Evolutionary conservation across 768 basidiomycete genomes (phyloP), one percentile per base, ranked within the genome.

Genomic region (Lactarius evosmus): DNA sequence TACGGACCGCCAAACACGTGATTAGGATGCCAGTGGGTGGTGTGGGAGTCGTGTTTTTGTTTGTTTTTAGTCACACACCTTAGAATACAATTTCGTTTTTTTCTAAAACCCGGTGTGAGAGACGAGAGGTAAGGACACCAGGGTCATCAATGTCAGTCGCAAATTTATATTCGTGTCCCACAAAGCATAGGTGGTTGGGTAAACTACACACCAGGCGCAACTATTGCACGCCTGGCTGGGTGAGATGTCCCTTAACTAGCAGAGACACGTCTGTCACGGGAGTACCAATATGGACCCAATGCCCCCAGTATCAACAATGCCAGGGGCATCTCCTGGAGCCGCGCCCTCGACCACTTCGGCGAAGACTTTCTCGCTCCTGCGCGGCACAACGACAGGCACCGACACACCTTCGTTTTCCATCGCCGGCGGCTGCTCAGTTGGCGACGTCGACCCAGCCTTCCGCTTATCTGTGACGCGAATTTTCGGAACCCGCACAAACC

Each of bases 381-480:
- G 80, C 79, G 0, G 85, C 87, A 71, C 91, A 89, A 74, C 83
- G 88, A 66, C 70, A 83, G 3, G 83, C 84, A 17, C 86, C 85
- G 38, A 83, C 83, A 41, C 83, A 87, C 79, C 82, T 5, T 82
- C 82, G 19, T 87, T 88, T 9, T 84, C 85, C 9, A 84, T 83
- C 16, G 77, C 75, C 60, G 83, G 84, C 54, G 27, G 33, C 12
- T 46, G 32, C 27, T 67, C 58, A 14, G 56, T 25, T 9, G 58
- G 34, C 16, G 55, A 32, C 7, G 34, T 2, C 1, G 40, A 19
- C 27, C 29, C 60, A 3, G 36, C 22, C 44, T 50, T 58, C 17
- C 88, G 76, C 59, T 82, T 78, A 40, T 83, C 76, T n/a, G 76
- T 69, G 29, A 92, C 84, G 70, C 77, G 82, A 67, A 93, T 80